Conservation (phyloP, 805 yeast species). For the Nakazawaea ernobii region DNA sequence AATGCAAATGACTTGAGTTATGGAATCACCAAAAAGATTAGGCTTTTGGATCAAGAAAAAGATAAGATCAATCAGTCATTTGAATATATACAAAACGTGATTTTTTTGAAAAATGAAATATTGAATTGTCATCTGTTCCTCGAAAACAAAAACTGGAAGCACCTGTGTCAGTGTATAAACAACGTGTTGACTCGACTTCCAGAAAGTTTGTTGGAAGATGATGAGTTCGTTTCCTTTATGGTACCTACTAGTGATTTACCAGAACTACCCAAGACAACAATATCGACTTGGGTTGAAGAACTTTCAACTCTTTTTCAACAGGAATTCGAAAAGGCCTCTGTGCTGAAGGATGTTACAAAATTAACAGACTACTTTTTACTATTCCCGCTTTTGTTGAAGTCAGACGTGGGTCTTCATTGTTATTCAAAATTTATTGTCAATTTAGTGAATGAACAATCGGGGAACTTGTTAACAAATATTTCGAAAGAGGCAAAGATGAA, state of each 20-base stretch:
- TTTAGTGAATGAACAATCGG: conserved; percentile 74
- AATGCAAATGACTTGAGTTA: conserved; percentile 62
- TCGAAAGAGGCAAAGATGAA: conserved; percentile 28
- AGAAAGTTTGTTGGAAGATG: conserved; percentile 43
- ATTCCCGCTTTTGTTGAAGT: conserved; percentile 80
- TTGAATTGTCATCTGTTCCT: conserved; percentile 64
- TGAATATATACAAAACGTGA: conserved; percentile 59
- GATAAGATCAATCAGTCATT: conserved; percentile 56
- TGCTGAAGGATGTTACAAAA: conserved; percentile 54
- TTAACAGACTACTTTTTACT: conserved; percentile 77
- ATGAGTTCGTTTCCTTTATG: conserved; percentile 64
- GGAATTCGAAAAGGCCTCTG: conserved; percentile 70
- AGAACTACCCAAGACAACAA: conserved; percentile 57
- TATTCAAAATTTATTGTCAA: conserved; percentile 85
- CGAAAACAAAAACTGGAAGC: conserved; percentile 60
- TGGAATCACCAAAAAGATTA: conserved; percentile 62
- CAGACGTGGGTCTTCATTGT: conserved; percentile 64
- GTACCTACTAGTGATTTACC: conserved; percentile 88
- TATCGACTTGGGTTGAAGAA: conserved; percentile 53
- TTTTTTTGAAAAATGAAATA: conserved; percentile 59
- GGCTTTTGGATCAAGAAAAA: conserved; percentile 65
- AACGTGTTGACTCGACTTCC: conserved; percentile 50
- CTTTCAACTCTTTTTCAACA: conserved; percentile 51
- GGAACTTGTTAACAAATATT: conserved; percentile 51
- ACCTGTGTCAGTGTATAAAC: conserved; percentile 68